Evolutionary conservation across 2,329 filamentous ascomycete species (phyloP).

Genomic region (Xylariales sp.): DNA sequence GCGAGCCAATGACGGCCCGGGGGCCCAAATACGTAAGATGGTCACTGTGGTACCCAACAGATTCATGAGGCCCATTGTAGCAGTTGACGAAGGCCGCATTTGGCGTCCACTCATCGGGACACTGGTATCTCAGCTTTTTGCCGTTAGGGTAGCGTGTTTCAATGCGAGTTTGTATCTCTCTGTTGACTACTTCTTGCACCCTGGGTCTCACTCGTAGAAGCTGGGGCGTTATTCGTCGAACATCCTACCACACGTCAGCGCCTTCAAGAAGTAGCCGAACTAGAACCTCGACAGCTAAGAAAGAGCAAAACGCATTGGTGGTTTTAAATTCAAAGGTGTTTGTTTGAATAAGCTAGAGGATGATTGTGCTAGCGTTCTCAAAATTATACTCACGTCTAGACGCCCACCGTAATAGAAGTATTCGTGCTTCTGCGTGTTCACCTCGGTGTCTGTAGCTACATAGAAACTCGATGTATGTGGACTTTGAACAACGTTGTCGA

Average conservation of each 20-base stretch:
- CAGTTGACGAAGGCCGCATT: slow-evolving; percentile 97
- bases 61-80: slow-evolving; percentile 84
- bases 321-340: not conserved
- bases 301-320: not conserved
- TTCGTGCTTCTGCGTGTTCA: slow-evolving; percentile 76
- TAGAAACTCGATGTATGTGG: slow-evolving; percentile 89
- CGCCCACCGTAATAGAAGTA: slow-evolving; percentile 87
- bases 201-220: slow-evolving; percentile 75
- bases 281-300: not conserved
- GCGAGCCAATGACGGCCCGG: slow-evolving; percentile 85
- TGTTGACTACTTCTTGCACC: slow-evolving; percentile 82
- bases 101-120: slow-evolving; percentile 77
- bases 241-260: slow-evolving; percentile 64
- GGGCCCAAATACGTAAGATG: slow-evolving; percentile 94
- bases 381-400: slow-evolving; percentile 63
- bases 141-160: slow-evolving; percentile 73
- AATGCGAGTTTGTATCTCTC: slow-evolving; percentile 79
- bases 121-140: slow-evolving; percentile 82
- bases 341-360: too few relatives aligned
- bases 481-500: slow-evolving; percentile 86
- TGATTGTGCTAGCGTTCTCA: not conserved
- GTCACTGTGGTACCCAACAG: slow-evolving; percentile 92
- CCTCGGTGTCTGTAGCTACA: slow-evolving; percentile 78
- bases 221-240: slow-evolving; percentile 79
- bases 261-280: not conserved